These are phyloP conservation scores for Pseudogymnoascus sp. DNA, from an alignment of 2,329 filamentous ascomycete genomes.

Conservation along the genomic window DNA sequence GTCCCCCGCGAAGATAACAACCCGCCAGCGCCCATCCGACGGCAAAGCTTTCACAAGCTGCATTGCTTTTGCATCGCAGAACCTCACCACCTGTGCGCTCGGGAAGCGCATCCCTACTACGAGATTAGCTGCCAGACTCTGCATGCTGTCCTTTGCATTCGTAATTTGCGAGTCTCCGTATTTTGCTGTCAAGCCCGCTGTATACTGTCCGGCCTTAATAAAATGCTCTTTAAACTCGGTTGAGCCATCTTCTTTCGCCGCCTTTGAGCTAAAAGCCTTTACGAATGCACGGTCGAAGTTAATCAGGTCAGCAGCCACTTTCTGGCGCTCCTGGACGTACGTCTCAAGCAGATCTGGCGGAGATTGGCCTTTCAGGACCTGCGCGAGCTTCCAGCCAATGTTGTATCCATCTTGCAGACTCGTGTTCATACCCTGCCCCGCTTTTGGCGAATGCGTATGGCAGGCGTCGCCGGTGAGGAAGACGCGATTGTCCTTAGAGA, in stretches of 20 bases:
- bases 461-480: conserved; percentile 49
- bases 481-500: conserved; percentile 44
- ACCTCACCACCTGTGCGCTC: conserved; percentile 49
- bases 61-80: conserved; percentile 49
- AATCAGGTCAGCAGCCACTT: conserved; percentile 48
- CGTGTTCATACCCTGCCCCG: conserved; percentile 51
- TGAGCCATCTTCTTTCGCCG: conserved; percentile 24
- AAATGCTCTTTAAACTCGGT: conserved; percentile 45
- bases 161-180: conserved; percentile 45
- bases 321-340: conserved; percentile 44
- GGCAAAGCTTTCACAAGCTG: conserved; percentile 41
- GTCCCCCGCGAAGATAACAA: conserved; percentile 41
- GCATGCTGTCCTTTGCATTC: conserved; percentile 25
- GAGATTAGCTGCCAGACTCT: conserved; percentile 33
- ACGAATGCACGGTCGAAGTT: conserved; percentile 49
- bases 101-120: conserved; percentile 48
- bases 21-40: conserved; percentile 43
- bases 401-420: conserved; percentile 53
- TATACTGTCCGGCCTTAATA: conserved; percentile 48
- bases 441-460: conserved; percentile 54
- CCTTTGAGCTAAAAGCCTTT: conserved; percentile 41
- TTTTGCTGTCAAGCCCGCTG: conserved; percentile 46
- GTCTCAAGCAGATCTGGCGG: conserved; percentile 36
- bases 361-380: conserved; percentile 38
- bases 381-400: conserved; percentile 50